Conservation (phyloP, 371 early-diverging fungal species). For the Fennellomyces sp. region DNA sequence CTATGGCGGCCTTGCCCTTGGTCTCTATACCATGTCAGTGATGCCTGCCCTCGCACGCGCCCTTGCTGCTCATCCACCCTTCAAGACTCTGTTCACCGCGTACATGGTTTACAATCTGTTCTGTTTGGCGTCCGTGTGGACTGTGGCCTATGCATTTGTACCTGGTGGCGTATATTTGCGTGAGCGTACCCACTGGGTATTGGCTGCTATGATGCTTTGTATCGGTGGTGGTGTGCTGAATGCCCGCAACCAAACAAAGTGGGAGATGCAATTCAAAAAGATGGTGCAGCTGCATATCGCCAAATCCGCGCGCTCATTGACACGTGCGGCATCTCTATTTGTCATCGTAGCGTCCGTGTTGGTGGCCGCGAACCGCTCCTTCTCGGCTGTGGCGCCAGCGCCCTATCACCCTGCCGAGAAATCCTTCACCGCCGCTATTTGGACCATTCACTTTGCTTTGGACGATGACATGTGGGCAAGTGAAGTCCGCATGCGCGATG, state of each 20-base stretch:
- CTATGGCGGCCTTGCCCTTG: constrained; percentile 67
- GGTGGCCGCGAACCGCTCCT: constrained; percentile 34
- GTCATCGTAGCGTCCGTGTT: constrained; percentile 34
- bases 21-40: constrained; percentile 64
- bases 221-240: constrained; percentile 55
- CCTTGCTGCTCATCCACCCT: constrained; percentile 63
- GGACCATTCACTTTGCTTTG: constrained; percentile 88
- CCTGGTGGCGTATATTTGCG: constrained; percentile 77
- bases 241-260: constrained; percentile 32
- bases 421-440: constrained; percentile 80
- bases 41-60: constrained; percentile 63
- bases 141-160: constrained; percentile 85
- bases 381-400: constrained; percentile 46
- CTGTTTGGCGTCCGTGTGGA: constrained; percentile 78
- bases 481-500: constrained; percentile 74
- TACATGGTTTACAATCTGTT: constrained; percentile 71
- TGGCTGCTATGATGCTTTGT: constrained; percentile 54
- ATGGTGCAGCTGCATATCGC: constrained; percentile 37
- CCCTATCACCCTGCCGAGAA: constrained; percentile 69
- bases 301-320: constrained; percentile 39
- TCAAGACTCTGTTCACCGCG: constrained; percentile 64
- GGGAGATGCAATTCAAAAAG: constrained; percentile 21
- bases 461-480: constrained; percentile 87
- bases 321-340: constrained; percentile 28
- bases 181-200: constrained; percentile 74